A percentile compares a stretch with the other conserved stretches of the same genome.
phyloP scores from a whole-genome alignment of 2,329 filamentous ascomycete genomes.

The Pyricularia sp. region DNA sequence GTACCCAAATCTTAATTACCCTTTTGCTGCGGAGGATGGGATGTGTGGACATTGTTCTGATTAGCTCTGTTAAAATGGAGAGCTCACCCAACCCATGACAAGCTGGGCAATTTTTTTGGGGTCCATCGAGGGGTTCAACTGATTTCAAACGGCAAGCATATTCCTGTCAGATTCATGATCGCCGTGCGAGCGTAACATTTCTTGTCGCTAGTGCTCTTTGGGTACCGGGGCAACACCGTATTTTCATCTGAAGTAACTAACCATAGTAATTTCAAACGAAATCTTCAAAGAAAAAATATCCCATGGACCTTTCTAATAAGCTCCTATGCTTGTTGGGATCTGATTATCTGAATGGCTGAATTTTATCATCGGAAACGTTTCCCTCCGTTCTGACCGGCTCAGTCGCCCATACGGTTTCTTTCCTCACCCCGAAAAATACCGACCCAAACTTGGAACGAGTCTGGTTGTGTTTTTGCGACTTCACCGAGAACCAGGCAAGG shows the following conservation, averaged over 20 bases:
- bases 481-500: not conserved
- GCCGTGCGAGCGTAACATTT: not conserved
- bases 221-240: not conserved
- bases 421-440: not conserved
- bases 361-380: not conserved
- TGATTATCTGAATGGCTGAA: not conserved
- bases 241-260: not conserved
- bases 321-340: not conserved
- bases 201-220: not conserved
- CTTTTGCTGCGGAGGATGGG: no score
- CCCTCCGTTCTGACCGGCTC: not conserved
- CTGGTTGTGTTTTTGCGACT: not conserved
- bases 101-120: not conserved
- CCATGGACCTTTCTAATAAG: no score
- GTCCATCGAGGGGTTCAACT: not conserved
- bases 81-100: not conserved
- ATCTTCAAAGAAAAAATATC: no score
- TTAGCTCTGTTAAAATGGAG: not conserved
- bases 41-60: not conserved
- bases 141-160: not conserved
- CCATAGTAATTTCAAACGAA: not conserved
- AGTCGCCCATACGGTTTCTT: not conserved
- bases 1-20: not conserved
- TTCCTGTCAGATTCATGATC: not conserved
- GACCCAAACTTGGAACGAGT: not conserved